Conservation (phyloP, 2,329 filamentous ascomycete genomes). For the Sporothrix variecibatus region DNA sequence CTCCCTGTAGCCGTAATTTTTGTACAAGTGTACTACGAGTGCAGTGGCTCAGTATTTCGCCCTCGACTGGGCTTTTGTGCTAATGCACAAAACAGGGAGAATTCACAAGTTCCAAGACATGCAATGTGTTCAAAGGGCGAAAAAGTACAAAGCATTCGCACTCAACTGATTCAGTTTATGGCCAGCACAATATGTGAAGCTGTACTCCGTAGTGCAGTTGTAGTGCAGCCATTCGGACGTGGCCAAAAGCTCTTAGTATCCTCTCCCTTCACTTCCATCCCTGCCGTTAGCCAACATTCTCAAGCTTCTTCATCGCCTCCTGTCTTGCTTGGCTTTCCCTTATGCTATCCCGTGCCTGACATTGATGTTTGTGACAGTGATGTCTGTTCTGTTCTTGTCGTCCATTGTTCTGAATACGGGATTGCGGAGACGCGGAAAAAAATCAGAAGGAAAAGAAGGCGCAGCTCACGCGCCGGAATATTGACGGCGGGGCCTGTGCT, state of each 20-base stretch:
- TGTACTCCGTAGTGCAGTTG: not conserved
- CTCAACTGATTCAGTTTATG: not conserved
- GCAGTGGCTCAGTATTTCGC: not conserved
- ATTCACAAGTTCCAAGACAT: not conserved
- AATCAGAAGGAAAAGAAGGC: not conserved
- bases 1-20: slow-evolving; percentile 1
- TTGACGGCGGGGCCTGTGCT: not conserved
- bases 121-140: not conserved
- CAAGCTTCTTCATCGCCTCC: not conserved
- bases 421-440: not conserved
- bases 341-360: not conserved
- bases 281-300: not conserved
- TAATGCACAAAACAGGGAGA: slow-evolving; percentile 5
- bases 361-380: not conserved
- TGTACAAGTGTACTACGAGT: not conserved
- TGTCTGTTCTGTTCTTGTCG: not conserved
- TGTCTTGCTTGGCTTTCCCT: not conserved
- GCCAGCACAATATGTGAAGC: not conserved
- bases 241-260: not conserved
- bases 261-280: slow-evolving; percentile 12
- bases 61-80: slow-evolving; percentile 3
- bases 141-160: not conserved
- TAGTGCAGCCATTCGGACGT: not conserved
- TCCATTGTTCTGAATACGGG: not conserved
- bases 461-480: not conserved